phyloP scores from a whole-genome alignment of 208 protist species.

The Crithidia mellificae region DNA sequence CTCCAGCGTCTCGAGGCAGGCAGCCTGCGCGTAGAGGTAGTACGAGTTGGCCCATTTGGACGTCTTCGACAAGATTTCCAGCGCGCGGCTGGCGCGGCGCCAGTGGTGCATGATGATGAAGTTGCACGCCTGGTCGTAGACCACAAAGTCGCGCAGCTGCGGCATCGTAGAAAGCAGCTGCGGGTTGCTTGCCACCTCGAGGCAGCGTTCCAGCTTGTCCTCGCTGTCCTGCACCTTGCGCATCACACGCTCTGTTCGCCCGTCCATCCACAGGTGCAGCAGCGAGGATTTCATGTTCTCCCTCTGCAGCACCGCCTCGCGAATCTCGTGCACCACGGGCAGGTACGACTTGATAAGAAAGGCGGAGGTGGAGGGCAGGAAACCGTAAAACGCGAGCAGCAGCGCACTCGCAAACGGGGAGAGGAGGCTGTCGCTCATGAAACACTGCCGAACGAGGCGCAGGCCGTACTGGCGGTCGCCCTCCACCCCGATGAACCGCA shows the following conservation, averaged over 20 bases:
- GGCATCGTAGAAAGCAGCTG: conserved; percentile 54
- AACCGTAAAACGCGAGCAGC: conserved; percentile 45
- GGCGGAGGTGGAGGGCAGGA: conserved; percentile 42
- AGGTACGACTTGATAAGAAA: conserved; percentile 35
- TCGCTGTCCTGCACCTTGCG: conserved; percentile 38
- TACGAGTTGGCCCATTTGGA: conserved; percentile 65
- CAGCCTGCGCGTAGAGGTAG: conserved; percentile 57
- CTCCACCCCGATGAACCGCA: conserved; percentile 54
- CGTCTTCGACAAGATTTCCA: conserved; percentile 41
- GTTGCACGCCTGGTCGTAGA: conserved; percentile 67
- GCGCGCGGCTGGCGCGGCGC: conserved; percentile 33
- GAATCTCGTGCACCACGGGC: conserved; percentile 34
- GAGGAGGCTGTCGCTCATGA: conserved; percentile 60
- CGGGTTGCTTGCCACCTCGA: conserved; percentile 33
- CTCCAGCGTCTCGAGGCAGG: conserved; percentile 71
- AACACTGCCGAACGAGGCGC: conserved; percentile 35
- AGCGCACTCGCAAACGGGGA: conserved; percentile 56
- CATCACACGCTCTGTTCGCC: conserved; percentile 49
- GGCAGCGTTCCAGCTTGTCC: conserved; percentile 35
- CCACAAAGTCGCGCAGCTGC: conserved; percentile 56
- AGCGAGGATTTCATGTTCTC: conserved; percentile 40
- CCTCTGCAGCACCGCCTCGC: conserved; percentile 23
- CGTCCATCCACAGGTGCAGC: conserved; percentile 61
- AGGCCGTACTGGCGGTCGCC: conserved; percentile 54
- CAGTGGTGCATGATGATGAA: conserved; percentile 41